phyloP scores from a whole-genome alignment of 2,329 filamentous ascomycete genomes.

The Dactylella cylindrospora region DNA sequence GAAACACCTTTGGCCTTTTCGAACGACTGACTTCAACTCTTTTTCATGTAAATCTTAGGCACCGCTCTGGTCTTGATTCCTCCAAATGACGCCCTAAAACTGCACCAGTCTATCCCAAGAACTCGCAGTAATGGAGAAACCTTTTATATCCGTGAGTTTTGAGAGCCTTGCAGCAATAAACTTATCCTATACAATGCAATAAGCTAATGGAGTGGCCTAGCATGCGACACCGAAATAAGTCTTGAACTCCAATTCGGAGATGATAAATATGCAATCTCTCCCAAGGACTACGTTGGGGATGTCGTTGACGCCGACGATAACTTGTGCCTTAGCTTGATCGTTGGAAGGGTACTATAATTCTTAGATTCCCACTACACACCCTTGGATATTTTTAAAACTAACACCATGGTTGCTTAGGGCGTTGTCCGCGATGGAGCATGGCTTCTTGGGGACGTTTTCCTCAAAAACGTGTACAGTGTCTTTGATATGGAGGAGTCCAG shows the following conservation, averaged over 20 bases:
- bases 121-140: conserved; percentile 62
- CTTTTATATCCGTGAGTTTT: conserved; percentile 56
- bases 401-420: conserved; percentile 10
- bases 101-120: conserved; percentile 70
- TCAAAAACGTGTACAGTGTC: conserved; percentile 86
- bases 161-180: neutral
- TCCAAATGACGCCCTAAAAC: conserved; percentile 62
- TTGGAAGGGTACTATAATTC: conserved; percentile 37
- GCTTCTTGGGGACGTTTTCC: conserved; percentile 81
- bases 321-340: conserved; percentile 52
- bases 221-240: conserved; percentile 66
- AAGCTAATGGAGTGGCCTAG: conserved; percentile 54
- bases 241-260: conserved; percentile 70
- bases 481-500: conserved; percentile 72
- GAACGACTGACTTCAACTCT: neutral
- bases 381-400: neutral
- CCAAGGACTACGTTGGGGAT: conserved; percentile 68
- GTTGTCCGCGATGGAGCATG: conserved; percentile 55
- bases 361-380: too few species aligned
- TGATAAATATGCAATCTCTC: conserved; percentile 65
- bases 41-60: conserved; percentile 3
- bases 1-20: too few species aligned
- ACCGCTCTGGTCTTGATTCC: conserved; percentile 65
- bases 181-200: neutral
- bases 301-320: conserved; percentile 48